Conservation (phyloP, 1,284 basidiomycete species). For the Boletus mariae region DNA sequence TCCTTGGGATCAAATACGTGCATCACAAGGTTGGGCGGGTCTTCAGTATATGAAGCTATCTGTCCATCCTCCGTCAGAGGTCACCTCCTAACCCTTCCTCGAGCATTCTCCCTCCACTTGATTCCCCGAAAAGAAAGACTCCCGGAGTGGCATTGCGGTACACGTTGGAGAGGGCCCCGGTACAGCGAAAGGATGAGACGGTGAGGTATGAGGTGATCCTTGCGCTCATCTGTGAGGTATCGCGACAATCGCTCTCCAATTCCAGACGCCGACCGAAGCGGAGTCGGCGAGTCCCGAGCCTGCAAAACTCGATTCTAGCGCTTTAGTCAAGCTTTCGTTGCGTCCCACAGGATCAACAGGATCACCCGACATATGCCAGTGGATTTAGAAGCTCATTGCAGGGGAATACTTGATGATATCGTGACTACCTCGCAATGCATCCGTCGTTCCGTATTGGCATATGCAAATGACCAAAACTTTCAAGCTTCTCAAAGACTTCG, state of each 20-base stretch:
- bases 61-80: slow-evolving; percentile 43
- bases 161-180: slow-evolving; percentile 46
- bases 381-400: not conserved
- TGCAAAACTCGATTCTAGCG: too few species aligned
- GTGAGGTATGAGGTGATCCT: too few species aligned
- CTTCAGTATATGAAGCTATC: slow-evolving; percentile 70
- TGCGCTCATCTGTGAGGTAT: too few species aligned
- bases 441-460: not conserved
- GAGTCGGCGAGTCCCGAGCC: too few species aligned
- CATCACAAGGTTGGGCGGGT: slow-evolving; percentile 78
- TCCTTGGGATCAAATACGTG: slow-evolving; percentile 65
- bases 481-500: not conserved
- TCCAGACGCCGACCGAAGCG: too few species aligned
- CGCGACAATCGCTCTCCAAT: too few species aligned
- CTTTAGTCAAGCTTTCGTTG: too few species aligned
- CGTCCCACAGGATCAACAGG: too few species aligned
- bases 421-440: not conserved
- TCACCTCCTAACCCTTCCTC: slow-evolving; percentile 36
- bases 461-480: not conserved
- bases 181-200: slow-evolving; percentile 27
- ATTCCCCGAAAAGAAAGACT: slow-evolving; percentile 21
- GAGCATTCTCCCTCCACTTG: slow-evolving; percentile 52
- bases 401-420: not conserved
- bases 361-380: not conserved
- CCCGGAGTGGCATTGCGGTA: slow-evolving; percentile 74